A percentile compares a stretch with the other conserved stretches of the same genome.
Conservation (phyloP, 257 asterid genomes). For the Solanum sejunctum region DNA sequence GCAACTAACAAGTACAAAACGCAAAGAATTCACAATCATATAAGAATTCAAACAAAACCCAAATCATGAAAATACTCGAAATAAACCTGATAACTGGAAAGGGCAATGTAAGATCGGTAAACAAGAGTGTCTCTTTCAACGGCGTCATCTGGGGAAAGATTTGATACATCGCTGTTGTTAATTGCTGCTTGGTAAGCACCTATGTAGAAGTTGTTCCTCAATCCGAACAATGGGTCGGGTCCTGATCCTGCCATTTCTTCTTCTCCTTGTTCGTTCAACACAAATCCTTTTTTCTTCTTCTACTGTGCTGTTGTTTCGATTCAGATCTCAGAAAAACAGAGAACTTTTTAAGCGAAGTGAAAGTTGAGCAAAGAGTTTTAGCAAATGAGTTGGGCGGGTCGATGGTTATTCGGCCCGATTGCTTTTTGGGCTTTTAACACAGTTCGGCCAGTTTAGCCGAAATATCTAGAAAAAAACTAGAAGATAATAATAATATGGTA, state of each 20-base stretch:
- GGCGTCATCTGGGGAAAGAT: slow-evolving; percentile 68
- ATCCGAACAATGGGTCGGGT: slow-evolving; percentile 81
- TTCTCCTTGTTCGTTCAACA: not conserved
- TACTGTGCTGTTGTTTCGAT: not conserved
- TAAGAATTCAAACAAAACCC: not conserved
- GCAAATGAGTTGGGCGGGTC: not conserved
- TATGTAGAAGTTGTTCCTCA: slow-evolving; percentile 77
- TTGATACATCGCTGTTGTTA: slow-evolving; percentile 83
- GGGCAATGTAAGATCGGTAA: slow-evolving; percentile 83
- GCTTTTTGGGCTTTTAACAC: not conserved
- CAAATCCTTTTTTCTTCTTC: not conserved
- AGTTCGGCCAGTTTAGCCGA: not conserved
- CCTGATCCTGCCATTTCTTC: slow-evolving; percentile 42
- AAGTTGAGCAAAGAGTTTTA: not conserved
- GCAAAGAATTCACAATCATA: not conserved
- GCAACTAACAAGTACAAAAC: not conserved
- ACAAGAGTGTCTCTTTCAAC: slow-evolving; percentile 76
- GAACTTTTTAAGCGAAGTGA: not conserved
- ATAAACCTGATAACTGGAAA: slow-evolving; percentile 69
- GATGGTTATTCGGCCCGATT: not conserved
- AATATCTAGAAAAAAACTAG: no score
- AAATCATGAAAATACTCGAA: not conserved
- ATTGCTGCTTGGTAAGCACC: slow-evolving; percentile 98
- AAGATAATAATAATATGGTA: no score
- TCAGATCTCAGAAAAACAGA: not conserved